These are phyloP conservation scores for Herpotrichia juniperi DNA, from an alignment of 2,329 filamentous ascomycete genomes.

Conservation along the genomic window DNA sequence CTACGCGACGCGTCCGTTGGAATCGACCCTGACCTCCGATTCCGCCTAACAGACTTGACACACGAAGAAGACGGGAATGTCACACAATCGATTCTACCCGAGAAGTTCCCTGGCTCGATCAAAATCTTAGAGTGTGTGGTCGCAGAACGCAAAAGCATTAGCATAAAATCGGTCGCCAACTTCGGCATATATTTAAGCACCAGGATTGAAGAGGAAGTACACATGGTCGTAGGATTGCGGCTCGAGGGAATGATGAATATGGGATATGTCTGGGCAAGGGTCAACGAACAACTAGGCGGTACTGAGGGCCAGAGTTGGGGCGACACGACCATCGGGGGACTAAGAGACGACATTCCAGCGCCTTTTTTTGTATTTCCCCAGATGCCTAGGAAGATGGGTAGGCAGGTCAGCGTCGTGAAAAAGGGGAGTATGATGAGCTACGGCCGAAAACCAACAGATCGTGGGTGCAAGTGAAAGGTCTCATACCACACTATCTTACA, in stretches of 20 bases:
- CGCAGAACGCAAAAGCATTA: conserved; percentile 27
- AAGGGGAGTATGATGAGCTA: conserved; percentile 27
- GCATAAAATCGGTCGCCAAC: background rate
- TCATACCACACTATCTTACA: too few relatives aligned
- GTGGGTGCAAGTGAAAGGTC: background rate
- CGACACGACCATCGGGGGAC: conserved; percentile 24
- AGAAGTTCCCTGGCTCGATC: conserved; percentile 21
- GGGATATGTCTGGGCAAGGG: conserved; percentile 28
- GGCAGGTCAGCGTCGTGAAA: conserved; percentile 18
- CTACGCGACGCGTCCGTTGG: conserved; percentile 22
- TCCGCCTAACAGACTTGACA: conserved; percentile 32
- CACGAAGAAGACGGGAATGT: conserved; percentile 33
- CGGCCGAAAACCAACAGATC: background rate
- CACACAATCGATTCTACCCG: conserved; percentile 19
- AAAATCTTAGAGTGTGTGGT: conserved; percentile 25
- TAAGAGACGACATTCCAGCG: conserved; percentile 28
- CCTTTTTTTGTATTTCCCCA: conserved; percentile 22
- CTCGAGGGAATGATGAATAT: conserved; percentile 33
- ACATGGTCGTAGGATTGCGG: conserved; percentile 31
- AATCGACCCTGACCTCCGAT: conserved; percentile 31
- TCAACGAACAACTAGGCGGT: background rate
- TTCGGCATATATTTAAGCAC: too few relatives aligned
- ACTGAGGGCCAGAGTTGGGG: conserved; percentile 19
- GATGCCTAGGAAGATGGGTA: conserved; percentile 14
- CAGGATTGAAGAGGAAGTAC: conserved; percentile 19